Conservation (phyloP, 176 grass and related monocot genomes). For the Avena sativa region DNA sequence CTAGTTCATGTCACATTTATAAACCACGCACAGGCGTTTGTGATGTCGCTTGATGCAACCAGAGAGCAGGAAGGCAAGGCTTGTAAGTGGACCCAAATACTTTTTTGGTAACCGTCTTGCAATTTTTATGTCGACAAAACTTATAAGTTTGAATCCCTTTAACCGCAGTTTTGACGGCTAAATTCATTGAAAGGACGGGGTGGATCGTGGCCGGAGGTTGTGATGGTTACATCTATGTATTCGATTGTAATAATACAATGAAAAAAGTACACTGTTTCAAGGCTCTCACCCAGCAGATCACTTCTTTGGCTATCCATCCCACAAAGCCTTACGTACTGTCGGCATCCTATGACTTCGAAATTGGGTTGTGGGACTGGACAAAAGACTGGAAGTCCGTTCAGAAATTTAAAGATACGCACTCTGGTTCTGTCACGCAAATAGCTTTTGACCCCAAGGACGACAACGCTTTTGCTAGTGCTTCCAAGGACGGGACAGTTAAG, state of each 20-base stretch:
- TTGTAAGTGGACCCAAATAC: slow-evolving; percentile 51
- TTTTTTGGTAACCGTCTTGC: neutral
- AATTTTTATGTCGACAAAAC: neutral
- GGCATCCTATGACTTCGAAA: slow-evolving; percentile 59
- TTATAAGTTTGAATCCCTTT: neutral
- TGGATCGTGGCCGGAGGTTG: slow-evolving; percentile 78
- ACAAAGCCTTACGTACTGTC: slow-evolving; percentile 51
- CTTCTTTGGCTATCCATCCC: slow-evolving; percentile 64
- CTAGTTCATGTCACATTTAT: slow-evolving; percentile 16
- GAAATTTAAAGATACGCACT: slow-evolving; percentile 53
- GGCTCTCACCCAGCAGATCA: slow-evolving; percentile 56
- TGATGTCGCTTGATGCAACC: slow-evolving; percentile 2
- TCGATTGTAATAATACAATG: slow-evolving; percentile 55
- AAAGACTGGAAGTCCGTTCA: slow-evolving; percentile 55
- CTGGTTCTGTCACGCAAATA: slow-evolving; percentile 56
- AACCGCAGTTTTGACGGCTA: slow-evolving; percentile 67
- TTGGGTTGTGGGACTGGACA: slow-evolving; percentile 64
- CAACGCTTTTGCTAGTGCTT: slow-evolving; percentile 64
- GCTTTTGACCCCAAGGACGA: slow-evolving; percentile 53
- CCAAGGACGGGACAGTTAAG: slow-evolving; percentile 69
- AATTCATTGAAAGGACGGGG: slow-evolving; percentile 63
- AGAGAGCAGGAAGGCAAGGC: slow-evolving; percentile 48
- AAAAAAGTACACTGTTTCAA: slow-evolving; percentile 52
- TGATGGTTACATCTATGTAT: slow-evolving; percentile 61
- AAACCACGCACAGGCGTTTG: slow-evolving; percentile 32